phyloP scores from a whole-genome alignment of 2,329 filamentous ascomycete genomes.

The Daldinia sp. region DNA sequence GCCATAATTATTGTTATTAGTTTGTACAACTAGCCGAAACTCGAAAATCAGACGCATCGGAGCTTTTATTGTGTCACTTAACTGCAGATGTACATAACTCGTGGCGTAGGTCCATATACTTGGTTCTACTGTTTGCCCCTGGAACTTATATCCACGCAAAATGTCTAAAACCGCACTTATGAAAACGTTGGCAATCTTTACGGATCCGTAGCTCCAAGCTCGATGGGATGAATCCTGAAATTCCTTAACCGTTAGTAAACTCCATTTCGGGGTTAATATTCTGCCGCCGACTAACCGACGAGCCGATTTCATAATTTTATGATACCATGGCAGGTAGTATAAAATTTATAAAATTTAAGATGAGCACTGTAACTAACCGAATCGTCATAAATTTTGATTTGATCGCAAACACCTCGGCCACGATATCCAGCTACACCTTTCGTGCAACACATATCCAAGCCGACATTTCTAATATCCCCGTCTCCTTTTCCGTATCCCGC shows the following conservation, averaged over 20 bases:
- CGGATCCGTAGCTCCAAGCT: not conserved
- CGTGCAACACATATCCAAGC: slow-evolving; percentile 38
- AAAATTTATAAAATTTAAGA: not conserved
- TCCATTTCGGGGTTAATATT: slow-evolving; percentile 2
- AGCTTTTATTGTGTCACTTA: not conserved
- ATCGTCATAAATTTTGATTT: not conserved
- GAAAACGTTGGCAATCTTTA: not conserved
- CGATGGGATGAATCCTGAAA: not conserved
- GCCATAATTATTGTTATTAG: not conserved
- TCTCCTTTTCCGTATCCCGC: slow-evolving; percentile 33
- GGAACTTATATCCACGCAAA: not conserved
- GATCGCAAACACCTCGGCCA: not conserved
- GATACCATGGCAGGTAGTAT: not conserved
- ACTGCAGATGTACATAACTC: not conserved
- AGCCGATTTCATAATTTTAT: not conserved
- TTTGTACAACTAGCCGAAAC: not conserved
- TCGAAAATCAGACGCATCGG: not conserved
- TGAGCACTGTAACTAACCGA: not conserved
- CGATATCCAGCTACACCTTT: slow-evolving; percentile 11
- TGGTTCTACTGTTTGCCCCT: not conserved
- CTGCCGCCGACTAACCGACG: not conserved
- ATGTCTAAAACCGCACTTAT: not conserved
- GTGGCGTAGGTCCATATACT: no score
- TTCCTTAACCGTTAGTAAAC: not conserved
- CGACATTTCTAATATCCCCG: slow-evolving; percentile 34